Conservation (phyloP, 495 filamentous ascomycete species). For the Apiosordaria backusii region DNA sequence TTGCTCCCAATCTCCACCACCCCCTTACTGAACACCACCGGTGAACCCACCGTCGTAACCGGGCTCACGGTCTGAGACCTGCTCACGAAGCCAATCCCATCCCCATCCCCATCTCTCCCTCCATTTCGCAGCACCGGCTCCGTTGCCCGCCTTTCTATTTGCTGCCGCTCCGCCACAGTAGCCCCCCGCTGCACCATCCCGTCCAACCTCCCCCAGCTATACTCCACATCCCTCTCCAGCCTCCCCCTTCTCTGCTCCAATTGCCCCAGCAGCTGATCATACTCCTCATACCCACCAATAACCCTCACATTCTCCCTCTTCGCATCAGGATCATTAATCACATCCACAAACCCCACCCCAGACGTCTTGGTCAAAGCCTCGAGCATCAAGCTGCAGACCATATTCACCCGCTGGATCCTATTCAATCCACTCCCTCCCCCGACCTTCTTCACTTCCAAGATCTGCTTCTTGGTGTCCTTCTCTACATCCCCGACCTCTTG, state of each 20-base stretch:
- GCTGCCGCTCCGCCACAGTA: background rate
- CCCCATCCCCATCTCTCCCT: background rate
- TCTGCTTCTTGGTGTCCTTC: background rate
- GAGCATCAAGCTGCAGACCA: background rate
- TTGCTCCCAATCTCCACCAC: background rate
- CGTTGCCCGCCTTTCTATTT: background rate
- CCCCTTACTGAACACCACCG: background rate
- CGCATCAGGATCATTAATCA: background rate
- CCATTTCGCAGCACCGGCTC: background rate
- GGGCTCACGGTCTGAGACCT: background rate
- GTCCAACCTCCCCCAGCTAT: background rate
- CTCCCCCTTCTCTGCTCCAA: background rate
- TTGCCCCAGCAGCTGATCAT: background rate
- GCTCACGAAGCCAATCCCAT: background rate
- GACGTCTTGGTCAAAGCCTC: background rate
- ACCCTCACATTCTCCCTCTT: background rate
- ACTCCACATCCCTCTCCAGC: constrained; percentile 1
- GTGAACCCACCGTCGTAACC: background rate
- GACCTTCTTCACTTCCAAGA: background rate
- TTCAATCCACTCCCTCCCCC: background rate
- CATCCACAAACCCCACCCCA: constrained; percentile 1
- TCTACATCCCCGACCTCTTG: constrained; percentile 12
- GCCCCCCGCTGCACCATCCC: background rate
- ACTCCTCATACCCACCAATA: background rate
- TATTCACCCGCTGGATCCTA: background rate